Evolutionary conservation across 1,284 basidiomycete genomes (phyloP).

Genomic region (Ustilago shanxiensis): DNA sequence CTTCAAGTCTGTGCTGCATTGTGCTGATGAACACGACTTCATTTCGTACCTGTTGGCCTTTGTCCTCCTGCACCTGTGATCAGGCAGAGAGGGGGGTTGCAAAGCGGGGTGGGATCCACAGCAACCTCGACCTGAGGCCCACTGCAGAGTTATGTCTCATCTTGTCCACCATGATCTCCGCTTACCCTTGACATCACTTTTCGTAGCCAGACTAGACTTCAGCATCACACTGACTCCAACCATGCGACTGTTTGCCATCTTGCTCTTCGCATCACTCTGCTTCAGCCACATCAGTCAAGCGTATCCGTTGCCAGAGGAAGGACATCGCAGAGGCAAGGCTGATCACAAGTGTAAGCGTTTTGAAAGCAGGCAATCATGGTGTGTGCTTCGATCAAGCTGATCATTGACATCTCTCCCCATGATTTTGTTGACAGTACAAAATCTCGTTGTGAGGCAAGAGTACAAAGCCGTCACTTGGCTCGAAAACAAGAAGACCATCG

Average conservation of each 20-base stretch:
- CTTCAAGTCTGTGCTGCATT: neutral
- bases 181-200: neutral
- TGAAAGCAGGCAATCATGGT: neutral
- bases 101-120: neutral
- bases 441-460: neutral
- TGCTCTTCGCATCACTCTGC: neutral
- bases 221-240: neutral
- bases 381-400: neutral
- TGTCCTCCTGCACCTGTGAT: neutral
- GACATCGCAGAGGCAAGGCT: neutral
- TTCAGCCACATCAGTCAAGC: constrained; percentile 2
- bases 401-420: neutral
- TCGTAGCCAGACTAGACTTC: neutral
- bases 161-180: neutral
- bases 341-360: neutral
- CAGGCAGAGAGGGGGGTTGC: neutral
- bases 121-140: neutral
- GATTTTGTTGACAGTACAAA: neutral
- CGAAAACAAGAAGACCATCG: constrained; percentile 11
- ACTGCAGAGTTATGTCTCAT: neutral
- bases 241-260: constrained; percentile 6
- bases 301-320: constrained; percentile 5
- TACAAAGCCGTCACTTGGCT: constrained; percentile 6
- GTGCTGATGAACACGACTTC: neutral
- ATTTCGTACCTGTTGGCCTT: constrained; percentile 1